A percentile compares a stretch with the other conserved stretches of the same genome.
Conservation (phyloP, 148 eudicot species). For the Vaccinium macrocarpon region DNA sequence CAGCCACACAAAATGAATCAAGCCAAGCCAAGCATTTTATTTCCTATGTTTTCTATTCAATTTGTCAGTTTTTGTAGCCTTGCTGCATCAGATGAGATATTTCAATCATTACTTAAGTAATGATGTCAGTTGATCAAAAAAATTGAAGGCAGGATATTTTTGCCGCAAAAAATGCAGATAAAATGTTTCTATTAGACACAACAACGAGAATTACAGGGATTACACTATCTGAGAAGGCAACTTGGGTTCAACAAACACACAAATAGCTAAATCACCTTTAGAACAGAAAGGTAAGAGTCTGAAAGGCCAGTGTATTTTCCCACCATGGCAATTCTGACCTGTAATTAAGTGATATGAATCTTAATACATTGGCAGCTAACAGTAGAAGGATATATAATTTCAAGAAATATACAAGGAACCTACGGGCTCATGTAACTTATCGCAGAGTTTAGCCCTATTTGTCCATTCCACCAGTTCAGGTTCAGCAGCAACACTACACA, state of each 20-base stretch:
- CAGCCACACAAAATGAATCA: too few relatives aligned
- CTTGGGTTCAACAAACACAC: background rate
- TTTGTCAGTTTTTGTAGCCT: background rate
- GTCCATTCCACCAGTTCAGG: conserved; percentile 86
- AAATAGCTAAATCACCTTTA: conserved; percentile 50
- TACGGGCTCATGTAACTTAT: conserved; percentile 65
- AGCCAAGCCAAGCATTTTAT: background rate
- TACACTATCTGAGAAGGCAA: background rate
- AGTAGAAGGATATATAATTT: background rate
- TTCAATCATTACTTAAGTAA: background rate
- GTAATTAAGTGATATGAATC: conserved; percentile 13
- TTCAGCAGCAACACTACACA: conserved; percentile 44
- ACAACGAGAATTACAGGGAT: background rate
- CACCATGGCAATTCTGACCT: conserved; percentile 98
- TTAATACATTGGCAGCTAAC: background rate
- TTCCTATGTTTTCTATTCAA: background rate
- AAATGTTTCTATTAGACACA: background rate
- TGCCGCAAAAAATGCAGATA: background rate
- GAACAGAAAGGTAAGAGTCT: conserved; percentile 90
- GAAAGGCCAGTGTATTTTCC: conserved; percentile 97
- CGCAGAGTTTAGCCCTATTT: conserved; percentile 62
- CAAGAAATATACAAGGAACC: conserved; percentile 20
- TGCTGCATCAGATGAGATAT: background rate
- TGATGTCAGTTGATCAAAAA: background rate
- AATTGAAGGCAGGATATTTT: background rate